These are phyloP conservation scores for Sphagnum tenellum DNA, from an alignment of 225 moss, liverwort and hornwort genomes.

Conservation along the genomic window DNA sequence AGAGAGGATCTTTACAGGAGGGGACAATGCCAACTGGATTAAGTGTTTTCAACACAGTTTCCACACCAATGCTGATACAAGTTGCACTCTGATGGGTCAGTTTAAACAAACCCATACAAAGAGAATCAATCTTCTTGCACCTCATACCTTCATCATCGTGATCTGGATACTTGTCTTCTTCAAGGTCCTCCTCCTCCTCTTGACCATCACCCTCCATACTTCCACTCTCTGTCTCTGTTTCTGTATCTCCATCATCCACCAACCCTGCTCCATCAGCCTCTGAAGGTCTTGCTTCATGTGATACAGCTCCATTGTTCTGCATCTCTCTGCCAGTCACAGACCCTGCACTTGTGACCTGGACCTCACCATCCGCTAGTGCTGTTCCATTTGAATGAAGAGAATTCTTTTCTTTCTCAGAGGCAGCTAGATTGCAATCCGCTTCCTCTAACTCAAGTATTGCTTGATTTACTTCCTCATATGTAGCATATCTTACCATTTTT, in stretches of 20 bases:
- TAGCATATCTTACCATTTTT: conserved; percentile 85
- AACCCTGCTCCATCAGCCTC: conserved; percentile 56
- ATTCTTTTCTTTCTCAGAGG: conserved; percentile 57
- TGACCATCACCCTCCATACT: conserved; percentile 96
- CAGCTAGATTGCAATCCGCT: conserved; percentile 47
- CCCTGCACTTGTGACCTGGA: conserved; percentile 27
- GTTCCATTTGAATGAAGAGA: conserved; percentile 28
- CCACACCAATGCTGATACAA: too few species aligned
- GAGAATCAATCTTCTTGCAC: neutral
- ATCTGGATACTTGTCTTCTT: conserved; percentile 88
- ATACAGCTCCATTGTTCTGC: conserved; percentile 35
- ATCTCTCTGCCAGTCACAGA: conserved; percentile 42
- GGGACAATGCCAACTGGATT: too few species aligned
- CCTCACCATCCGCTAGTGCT: conserved; percentile 34
- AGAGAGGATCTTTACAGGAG: too few species aligned
- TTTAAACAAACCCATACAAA: neutral
- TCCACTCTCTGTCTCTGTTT: conserved; percentile 89
- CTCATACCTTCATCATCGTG: conserved; percentile 75
- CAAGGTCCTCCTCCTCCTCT: conserved; percentile 95
- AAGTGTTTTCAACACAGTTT: too few species aligned
- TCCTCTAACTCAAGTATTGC: conserved; percentile 86
- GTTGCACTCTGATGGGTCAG: too few species aligned
- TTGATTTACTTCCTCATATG: conserved; percentile 93
- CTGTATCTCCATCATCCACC: conserved; percentile 82
- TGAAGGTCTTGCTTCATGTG: conserved; percentile 40